phyloP scores from a whole-genome alignment of 345 rosid species.

The Salix udensis region DNA sequence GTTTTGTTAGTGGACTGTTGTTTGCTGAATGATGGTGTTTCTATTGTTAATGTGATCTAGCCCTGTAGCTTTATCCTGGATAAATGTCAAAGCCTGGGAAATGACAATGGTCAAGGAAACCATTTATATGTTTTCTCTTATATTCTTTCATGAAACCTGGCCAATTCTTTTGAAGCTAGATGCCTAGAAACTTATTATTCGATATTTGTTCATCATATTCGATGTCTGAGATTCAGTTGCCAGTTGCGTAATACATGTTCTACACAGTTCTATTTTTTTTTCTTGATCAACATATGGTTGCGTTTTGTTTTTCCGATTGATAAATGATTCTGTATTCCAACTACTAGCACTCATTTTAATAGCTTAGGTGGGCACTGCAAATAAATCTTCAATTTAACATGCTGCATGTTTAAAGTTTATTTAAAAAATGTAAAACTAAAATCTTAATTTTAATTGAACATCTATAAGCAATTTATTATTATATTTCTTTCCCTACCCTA shows the following conservation, averaged over 20 bases:
- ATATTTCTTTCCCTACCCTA: conserved; percentile 29
- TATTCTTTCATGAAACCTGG: neutral
- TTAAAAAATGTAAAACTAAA: no score
- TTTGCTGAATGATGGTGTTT: neutral
- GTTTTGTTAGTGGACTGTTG: neutral
- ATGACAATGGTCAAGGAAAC: neutral
- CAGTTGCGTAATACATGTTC: neutral
- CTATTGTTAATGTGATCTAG: neutral
- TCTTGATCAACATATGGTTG: neutral
- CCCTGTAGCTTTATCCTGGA: neutral
- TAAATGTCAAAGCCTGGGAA: neutral
- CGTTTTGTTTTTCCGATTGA: neutral
- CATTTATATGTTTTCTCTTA: neutral
- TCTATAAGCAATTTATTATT: no score
- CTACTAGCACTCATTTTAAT: neutral
- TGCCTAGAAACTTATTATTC: neutral
- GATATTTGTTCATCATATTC: neutral
- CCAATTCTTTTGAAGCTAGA: neutral
- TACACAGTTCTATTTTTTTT: neutral
- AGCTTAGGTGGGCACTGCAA: neutral
- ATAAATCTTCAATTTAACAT: neutral
- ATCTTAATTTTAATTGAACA: no score
- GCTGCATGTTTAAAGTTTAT: no score
- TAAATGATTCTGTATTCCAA: neutral
- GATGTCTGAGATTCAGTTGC: neutral